Conservation (phyloP, 2,329 filamentous ascomycete genomes). For the Alternaria sp. region DNA sequence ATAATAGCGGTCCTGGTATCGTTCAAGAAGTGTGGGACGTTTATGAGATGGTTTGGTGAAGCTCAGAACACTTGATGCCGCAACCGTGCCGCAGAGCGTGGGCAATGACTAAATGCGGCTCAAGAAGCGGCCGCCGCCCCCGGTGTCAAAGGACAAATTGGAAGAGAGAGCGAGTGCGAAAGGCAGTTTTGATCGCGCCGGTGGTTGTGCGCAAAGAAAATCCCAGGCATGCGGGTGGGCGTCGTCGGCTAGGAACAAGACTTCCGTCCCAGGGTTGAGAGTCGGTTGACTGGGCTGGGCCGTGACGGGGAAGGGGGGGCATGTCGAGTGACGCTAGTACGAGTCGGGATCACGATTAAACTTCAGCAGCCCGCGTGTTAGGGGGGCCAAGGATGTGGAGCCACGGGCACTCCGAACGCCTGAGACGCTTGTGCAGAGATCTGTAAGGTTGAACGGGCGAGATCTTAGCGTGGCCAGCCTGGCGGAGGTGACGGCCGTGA, state of each 20-base stretch:
- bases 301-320: constrained; percentile 22
- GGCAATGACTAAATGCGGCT: constrained; percentile 33
- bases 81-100: constrained; percentile 7
- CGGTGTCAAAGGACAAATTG: constrained; percentile 19
- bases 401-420: constrained; percentile 37
- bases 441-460: constrained; percentile 26
- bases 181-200: constrained; percentile 15
- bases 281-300: constrained; percentile 27
- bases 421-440: constrained; percentile 26
- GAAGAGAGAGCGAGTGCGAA: constrained; percentile 8
- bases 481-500: constrained; percentile 8
- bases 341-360: constrained; percentile 38
- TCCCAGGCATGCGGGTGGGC: constrained; percentile 47
- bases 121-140: constrained; percentile 44
- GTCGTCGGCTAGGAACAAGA: constrained; percentile 41
- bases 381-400: constrained; percentile 32
- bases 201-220: constrained; percentile 30
- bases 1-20: constrained; percentile 12
- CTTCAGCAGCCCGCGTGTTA: constrained; percentile 40
- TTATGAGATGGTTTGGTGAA: neutral
- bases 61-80: constrained; percentile 1
- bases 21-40: constrained; percentile 11
- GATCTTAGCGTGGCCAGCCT: constrained; percentile 31
- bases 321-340: constrained; percentile 18
- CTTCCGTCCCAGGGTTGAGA: constrained; percentile 32